phyloP scores from a whole-genome alignment of 371 early-diverging fungal genomes.

The Apophysomyces sp. region DNA sequence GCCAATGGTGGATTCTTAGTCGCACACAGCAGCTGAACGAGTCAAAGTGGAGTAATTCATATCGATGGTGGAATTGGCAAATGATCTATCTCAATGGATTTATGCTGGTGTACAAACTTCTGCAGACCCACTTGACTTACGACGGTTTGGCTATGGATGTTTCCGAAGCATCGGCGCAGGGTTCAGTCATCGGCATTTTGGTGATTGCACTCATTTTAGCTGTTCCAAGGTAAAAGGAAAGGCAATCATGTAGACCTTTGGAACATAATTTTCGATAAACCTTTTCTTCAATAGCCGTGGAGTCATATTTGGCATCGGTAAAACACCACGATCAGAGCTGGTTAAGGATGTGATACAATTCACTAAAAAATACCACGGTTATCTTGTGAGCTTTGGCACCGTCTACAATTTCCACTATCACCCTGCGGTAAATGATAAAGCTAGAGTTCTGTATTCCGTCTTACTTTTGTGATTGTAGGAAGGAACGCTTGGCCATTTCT shows the following conservation, averaged over 20 bases:
- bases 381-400: constrained; percentile 45
- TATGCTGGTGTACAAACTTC: constrained; percentile 33
- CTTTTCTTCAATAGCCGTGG: constrained; percentile 30
- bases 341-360: constrained; percentile 32
- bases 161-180: constrained; percentile 41
- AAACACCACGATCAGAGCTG: constrained; percentile 10
- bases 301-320: constrained; percentile 28
- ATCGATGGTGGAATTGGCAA: constrained; percentile 44
- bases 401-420: constrained; percentile 47
- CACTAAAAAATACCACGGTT: constrained; percentile 41
- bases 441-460: neutral
- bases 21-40: constrained; percentile 17
- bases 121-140: constrained; percentile 35
- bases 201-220: constrained; percentile 39
- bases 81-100: constrained; percentile 38
- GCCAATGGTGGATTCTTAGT: constrained; percentile 36
- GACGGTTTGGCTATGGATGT: constrained; percentile 42
- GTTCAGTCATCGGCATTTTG: constrained; percentile 38
- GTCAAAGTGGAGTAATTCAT: constrained; percentile 30
- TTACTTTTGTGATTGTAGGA: constrained; percentile 17
- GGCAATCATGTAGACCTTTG: neutral
- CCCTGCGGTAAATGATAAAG: constrained; percentile 28
- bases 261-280: neutral
- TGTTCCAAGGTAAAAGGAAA: constrained; percentile 28
- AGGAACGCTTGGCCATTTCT: constrained; percentile 39